Conservation (phyloP, 1,284 basidiomycete species). For the Rhodotorula sp. region DNA sequence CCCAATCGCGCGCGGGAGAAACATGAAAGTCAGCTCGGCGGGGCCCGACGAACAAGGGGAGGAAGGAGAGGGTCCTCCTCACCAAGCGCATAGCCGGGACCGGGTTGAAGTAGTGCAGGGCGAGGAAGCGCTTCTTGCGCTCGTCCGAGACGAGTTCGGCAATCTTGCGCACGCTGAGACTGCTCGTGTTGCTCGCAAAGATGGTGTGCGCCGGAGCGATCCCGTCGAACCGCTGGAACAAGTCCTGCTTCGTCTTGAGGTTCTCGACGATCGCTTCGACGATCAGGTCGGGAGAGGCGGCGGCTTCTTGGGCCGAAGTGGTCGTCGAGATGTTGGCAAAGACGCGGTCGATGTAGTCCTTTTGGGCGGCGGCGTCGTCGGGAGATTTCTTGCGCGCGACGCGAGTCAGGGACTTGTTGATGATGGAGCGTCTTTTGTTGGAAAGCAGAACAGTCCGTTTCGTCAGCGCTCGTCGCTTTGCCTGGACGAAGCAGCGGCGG, state of each 20-base stretch:
- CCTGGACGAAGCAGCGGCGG: no score
- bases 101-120: constrained; percentile 56
- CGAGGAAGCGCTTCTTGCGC: constrained; percentile 53
- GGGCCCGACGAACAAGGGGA: no score
- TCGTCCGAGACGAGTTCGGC: constrained; percentile 48
- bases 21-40: neutral
- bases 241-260: constrained; percentile 58
- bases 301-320: constrained; percentile 56
- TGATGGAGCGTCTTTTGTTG: constrained; percentile 52
- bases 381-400: constrained; percentile 57
- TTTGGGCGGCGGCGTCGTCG: constrained; percentile 52
- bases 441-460: neutral
- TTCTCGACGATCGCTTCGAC: constrained; percentile 62
- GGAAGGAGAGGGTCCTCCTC: neutral
- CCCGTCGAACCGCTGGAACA: constrained; percentile 57
- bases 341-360: constrained; percentile 49
- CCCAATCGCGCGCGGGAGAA: no score
- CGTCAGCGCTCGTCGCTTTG: neutral
- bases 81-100: constrained; percentile 58
- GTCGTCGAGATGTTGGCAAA: constrained; percentile 55
- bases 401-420: constrained; percentile 56
- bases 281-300: constrained; percentile 56
- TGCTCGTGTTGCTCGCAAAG: constrained; percentile 61
- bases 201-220: constrained; percentile 55
- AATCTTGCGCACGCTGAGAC: constrained; percentile 57